Evolutionary conservation across 2,329 filamentous ascomycete genomes (phyloP), one percentile per base, ranked within the genome.

Genomic region (Aspergillus ochraceus): DNA sequence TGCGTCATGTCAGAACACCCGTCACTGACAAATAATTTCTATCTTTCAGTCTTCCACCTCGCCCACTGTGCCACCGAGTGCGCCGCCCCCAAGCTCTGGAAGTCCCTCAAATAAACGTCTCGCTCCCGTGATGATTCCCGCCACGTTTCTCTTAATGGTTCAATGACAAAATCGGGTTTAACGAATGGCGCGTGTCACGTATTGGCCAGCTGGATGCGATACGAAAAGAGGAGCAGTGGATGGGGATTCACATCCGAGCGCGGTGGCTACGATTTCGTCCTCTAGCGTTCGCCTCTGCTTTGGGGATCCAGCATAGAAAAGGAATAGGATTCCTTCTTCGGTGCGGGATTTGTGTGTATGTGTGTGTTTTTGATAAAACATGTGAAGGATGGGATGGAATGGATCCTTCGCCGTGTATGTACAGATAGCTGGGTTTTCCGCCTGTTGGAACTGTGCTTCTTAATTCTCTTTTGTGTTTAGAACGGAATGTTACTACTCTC

Each of bases 81-180:
- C 78, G 94, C 95, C 65, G 95, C 95, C 57, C 93, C 94, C 74
- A 97, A 97, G 88, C 90, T 99, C 73, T 99, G 92, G 87, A 86
- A 88, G 67, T 83, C 88, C 80, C 90, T 98, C 78, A 96, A 94
- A 86, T 98, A 96, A 86, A 81, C 57, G 61, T 65, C 60, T 70
- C 63, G 36, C 46, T 26, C 32, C 52, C 47, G 42, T 57, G 58
- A 52, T 54, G 54, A 58, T 60, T 61, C 60, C 60, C 56, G 39
- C 60, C 59, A 53, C 58, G 49, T 58, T 62, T 58, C 59, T 65
- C 59, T 62, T 55, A 59, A 63, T 62, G 59, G 59, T 60, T 54
- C 54, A 64, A 63, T 59, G 58, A 62, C 57, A 60, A 45, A 64
- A 52, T 51, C 39, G 45, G n/a, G 49, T 47, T 49, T 24, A 24